phyloP scores from a whole-genome alignment of 768 basidiomycete species.

The Epithele typhae region DNA sequence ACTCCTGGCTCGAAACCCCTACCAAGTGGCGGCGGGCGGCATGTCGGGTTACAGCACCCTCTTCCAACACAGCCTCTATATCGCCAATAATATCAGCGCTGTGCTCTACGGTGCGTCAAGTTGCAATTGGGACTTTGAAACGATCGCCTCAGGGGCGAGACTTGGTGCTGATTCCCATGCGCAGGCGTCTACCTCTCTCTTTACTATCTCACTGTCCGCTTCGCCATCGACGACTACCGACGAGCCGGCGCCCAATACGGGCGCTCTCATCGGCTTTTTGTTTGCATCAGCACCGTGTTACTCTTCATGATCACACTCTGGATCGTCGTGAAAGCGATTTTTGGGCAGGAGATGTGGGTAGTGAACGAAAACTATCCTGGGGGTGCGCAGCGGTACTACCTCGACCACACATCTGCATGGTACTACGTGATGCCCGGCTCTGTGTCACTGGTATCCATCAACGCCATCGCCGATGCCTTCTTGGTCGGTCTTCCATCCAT shows the following conservation, averaged over 20 bases:
- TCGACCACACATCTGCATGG: conserved; percentile 15
- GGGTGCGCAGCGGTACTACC: conserved; percentile 20
- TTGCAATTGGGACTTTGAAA: no score
- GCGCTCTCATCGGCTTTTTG: conserved; percentile 12
- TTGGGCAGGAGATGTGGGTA: conserved; percentile 27
- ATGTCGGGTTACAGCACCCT: no score
- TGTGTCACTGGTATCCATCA: conserved; percentile 13
- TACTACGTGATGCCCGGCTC: conserved; percentile 23
- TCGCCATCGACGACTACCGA: conserved; percentile 1
- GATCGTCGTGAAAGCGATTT: conserved; percentile 20
- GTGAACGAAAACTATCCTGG: conserved; percentile 20
- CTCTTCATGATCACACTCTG: conserved; percentile 24
- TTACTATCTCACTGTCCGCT: conserved; percentile 14
- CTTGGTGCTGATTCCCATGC: no score
- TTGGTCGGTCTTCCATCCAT: background rate
- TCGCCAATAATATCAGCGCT: conserved; percentile 14
- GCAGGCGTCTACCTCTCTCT: conserved; percentile 16
- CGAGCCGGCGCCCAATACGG: background rate
- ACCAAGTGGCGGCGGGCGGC: no score
- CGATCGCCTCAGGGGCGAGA: no score
- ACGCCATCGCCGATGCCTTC: background rate
- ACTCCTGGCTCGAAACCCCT: no score
- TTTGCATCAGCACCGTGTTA: conserved; percentile 18
- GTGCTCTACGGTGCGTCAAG: conserved; percentile 18
- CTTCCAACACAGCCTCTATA: conserved; percentile 14